Evolutionary conservation across 805 yeast genomes (phyloP), one percentile per base, ranked within the genome.

Genomic region (Kazachstania martiniae): DNA sequence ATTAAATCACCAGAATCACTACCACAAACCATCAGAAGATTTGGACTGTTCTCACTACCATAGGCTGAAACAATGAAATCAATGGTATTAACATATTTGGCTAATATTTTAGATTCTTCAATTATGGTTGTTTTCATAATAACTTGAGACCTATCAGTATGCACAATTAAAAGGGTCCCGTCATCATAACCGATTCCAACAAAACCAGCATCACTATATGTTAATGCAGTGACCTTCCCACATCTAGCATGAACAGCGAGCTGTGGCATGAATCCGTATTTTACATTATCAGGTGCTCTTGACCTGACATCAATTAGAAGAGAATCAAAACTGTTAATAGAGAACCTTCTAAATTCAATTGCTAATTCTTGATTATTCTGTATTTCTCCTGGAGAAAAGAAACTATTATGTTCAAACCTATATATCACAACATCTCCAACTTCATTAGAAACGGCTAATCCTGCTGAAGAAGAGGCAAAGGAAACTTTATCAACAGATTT

Each of bases 141-240:
- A 5, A 77, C 56, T 0, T 83, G 85, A 0, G 87, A 87, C 62
- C 82, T 82, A 37, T 95, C 66, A 34, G 82, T 64, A 57, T 89
- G 96, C 37, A 87, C 60, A 0, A 89, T 74, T 2, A 78, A 57
- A 12, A 89, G 39, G 22, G 73, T 66, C n/a, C 97, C 96, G 10
- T 76, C 68, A 28, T 68, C 68, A 52, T 80, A 85, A 1, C 82
- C 94, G 26, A 83, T 62, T 0, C 81, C 91, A 7, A 80, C 82
- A 59, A 91, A 87, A 0, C 95, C 95, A 30, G 85, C 65, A 40
- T 78, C 70, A 38, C 87, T 77, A 53, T 81, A 70, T 34, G 69
- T 65, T 30, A 87, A 39, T 1, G 82, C 70, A 0, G 87, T 63
- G 8, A 82, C 76, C 4, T 51, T 51, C 0, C 75, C 73, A 23